phyloP scores from a whole-genome alignment of 2,329 filamentous ascomycete species.

The Phoma sp. region DNA sequence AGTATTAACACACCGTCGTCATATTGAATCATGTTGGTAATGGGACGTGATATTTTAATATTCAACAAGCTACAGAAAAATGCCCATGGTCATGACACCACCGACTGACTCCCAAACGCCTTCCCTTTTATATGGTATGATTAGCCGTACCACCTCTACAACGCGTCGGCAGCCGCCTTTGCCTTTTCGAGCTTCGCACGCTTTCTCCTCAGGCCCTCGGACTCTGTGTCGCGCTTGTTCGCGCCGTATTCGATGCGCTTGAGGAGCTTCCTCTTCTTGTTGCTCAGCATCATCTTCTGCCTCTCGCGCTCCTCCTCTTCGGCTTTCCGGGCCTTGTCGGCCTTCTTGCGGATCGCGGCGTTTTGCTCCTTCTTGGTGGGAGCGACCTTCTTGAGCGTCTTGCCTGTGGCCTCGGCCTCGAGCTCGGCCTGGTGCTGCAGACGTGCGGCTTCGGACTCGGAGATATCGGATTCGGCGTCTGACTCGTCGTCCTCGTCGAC shows the following conservation, averaged over 20 bases:
- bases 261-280: slow-evolving; percentile 96
- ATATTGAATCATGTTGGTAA: too few relatives aligned
- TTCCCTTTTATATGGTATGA: slow-evolving; percentile 10
- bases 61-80: too few relatives aligned
- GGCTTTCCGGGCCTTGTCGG: slow-evolving; percentile 65
- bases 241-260: slow-evolving; percentile 98
- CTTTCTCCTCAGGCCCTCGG: slow-evolving; percentile 86
- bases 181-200: slow-evolving; percentile 83
- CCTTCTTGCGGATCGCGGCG: slow-evolving; percentile 71
- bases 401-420: slow-evolving; percentile 86
- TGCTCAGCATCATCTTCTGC: slow-evolving; percentile 97
- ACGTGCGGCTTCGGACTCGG: slow-evolving; percentile 66
- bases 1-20: too few relatives aligned
- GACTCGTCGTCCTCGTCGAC: slow-evolving; percentile 58
- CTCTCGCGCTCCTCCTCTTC: slow-evolving; percentile 90
- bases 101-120: slow-evolving; percentile 15
- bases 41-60: too few relatives aligned
- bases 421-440: slow-evolving; percentile 85
- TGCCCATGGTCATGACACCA: background rate
- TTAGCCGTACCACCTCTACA: slow-evolving; percentile 7
- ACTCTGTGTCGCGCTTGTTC: slow-evolving; percentile 89
- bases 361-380: slow-evolving; percentile 64
- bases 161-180: slow-evolving; percentile 42
- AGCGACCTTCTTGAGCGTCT: slow-evolving; percentile 51
- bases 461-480: slow-evolving; percentile 55